A percentile compares a stretch with the other conserved stretches of the same genome.
Conservation (phyloP, 192 early-diverging fungal species). For the Backusella macrospora region DNA sequence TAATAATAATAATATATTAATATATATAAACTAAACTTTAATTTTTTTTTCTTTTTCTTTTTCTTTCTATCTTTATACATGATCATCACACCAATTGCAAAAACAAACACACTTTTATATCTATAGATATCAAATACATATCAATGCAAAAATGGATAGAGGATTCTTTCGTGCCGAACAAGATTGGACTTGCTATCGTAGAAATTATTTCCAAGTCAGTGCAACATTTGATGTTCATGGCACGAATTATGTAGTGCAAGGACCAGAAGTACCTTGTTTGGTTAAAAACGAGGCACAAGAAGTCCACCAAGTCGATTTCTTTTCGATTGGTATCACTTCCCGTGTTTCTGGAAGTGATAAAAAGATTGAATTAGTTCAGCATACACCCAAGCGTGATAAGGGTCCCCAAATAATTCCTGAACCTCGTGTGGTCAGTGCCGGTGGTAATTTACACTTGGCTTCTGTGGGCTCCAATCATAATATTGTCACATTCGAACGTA, state of each 20-base stretch:
- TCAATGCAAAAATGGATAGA: constrained; percentile 79
- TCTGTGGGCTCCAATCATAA: constrained; percentile 51
- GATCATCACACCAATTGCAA: background rate
- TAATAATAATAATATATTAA: too few species aligned
- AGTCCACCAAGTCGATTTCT: constrained; percentile 47
- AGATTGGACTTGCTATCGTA: constrained; percentile 92
- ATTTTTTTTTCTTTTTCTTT: background rate
- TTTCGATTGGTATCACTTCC: constrained; percentile 80
- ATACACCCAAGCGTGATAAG: constrained; percentile 93
- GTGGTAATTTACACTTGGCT: constrained; percentile 54
- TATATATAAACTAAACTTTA: background rate
- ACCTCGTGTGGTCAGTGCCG: constrained; percentile 58
- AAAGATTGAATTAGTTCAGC: constrained; percentile 81
- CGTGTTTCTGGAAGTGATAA: constrained; percentile 68
- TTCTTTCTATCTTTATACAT: too few species aligned
- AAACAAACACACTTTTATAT: background rate
- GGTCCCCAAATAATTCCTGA: constrained; percentile 81
- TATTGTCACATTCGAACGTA: constrained; percentile 77
- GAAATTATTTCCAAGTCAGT: constrained; percentile 93
- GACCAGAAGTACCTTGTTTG: constrained; percentile 68
- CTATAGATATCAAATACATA: constrained; percentile 59
- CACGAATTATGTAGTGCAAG: constrained; percentile 39
- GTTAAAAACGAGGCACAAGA: constrained; percentile 57
- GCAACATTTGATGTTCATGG: constrained; percentile 54
- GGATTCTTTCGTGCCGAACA: constrained; percentile 84